Evolutionary conservation across 352 stramenopile genomes (phyloP).

Genomic region (Pythium biforme): DNA sequence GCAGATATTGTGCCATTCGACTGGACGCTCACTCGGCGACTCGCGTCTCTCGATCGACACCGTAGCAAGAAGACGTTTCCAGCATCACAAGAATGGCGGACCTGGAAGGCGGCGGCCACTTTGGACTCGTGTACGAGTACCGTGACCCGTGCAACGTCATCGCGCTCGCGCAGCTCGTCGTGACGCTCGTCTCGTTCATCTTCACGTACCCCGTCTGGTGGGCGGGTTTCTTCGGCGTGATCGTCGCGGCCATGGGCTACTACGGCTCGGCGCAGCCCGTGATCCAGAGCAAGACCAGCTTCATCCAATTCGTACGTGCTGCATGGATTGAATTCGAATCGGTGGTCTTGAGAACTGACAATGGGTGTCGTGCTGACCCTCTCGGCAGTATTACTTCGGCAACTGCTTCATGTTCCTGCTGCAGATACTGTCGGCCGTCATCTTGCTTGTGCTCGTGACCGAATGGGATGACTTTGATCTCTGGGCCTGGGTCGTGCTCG

Average conservation of each 20-base stretch:
- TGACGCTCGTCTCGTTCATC: conserved; percentile 68
- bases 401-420: conserved; percentile 86
- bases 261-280: conserved; percentile 80
- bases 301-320: conserved; percentile 80
- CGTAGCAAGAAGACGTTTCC: background rate
- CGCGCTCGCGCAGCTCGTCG: conserved; percentile 66
- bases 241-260: conserved; percentile 80
- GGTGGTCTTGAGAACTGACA: background rate
- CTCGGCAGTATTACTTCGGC: conserved; percentile 78
- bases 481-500: conserved; percentile 70
- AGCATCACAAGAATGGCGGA: conserved; percentile 55
- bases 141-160: conserved; percentile 82
- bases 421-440: conserved; percentile 65
- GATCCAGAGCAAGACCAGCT: conserved; percentile 88
- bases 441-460: conserved; percentile 72
- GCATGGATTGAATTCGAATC: too few species aligned
- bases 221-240: conserved; percentile 70
- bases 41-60: conserved; percentile 2
- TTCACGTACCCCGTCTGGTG: conserved; percentile 86
- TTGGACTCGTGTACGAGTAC: conserved; percentile 83
- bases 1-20: too few species aligned
- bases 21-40: conserved; percentile 13
- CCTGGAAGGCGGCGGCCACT: conserved; percentile 61
- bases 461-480: conserved; percentile 77
- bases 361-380: background rate